phyloP scores from a whole-genome alignment of 345 rosid genomes.

The Crucihimalaya himalaica region DNA sequence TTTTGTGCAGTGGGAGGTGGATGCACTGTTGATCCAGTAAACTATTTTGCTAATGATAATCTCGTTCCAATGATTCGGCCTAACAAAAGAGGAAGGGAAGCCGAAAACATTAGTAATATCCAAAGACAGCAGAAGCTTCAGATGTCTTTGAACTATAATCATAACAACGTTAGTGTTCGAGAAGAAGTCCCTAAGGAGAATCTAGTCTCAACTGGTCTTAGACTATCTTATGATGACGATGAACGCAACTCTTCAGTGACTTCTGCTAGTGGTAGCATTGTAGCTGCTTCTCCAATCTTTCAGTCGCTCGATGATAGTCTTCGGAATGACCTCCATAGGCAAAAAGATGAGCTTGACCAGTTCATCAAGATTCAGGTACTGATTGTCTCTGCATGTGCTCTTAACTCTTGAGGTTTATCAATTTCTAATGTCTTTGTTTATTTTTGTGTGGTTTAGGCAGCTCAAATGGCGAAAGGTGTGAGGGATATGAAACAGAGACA shows the following conservation, averaged over 20 bases:
- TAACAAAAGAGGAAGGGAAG: constrained; percentile 57
- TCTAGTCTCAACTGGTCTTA: constrained; percentile 68
- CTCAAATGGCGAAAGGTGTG: constrained; percentile 55
- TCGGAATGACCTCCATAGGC: constrained; percentile 54
- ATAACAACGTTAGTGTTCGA: constrained; percentile 47
- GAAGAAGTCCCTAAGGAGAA: constrained; percentile 55
- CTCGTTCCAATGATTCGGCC: constrained; percentile 39
- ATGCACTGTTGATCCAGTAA: constrained; percentile 47
- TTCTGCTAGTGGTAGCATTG: constrained; percentile 53
- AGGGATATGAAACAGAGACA: constrained; percentile 62
- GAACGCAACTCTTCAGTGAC: constrained; percentile 68
- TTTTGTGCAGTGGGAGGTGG: constrained; percentile 47
- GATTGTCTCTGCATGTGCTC: neutral
- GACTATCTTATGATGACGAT: constrained; percentile 69
- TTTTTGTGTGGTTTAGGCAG: constrained; percentile 49
- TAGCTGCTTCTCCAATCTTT: constrained; percentile 45
- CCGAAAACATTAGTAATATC: constrained; percentile 41
- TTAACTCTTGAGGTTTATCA: neutral
- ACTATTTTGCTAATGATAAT: constrained; percentile 48
- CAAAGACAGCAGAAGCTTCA: constrained; percentile 48
- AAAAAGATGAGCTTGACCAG: constrained; percentile 63
- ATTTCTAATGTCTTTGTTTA: constrained; percentile 25
- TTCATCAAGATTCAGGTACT: constrained; percentile 62
- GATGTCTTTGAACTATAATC: constrained; percentile 47
- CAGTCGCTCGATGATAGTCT: constrained; percentile 53